A percentile compares a stretch with the other conserved stretches of the same genome.
Evolutionary conservation across 768 basidiomycete species (phyloP).

Genomic region (Termitomyces sp.): DNA sequence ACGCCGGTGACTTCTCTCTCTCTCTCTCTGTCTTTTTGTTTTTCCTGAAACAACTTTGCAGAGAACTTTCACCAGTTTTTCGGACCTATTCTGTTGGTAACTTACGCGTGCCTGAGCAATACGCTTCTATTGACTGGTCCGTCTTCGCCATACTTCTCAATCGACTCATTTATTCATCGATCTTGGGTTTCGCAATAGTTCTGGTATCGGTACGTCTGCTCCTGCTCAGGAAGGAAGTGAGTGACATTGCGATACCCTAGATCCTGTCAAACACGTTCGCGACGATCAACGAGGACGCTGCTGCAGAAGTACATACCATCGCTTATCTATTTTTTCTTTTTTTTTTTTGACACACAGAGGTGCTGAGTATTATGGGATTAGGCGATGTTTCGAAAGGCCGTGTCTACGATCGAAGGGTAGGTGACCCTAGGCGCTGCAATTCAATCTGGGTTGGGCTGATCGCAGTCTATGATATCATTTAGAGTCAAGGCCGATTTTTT

Average conservation of each 20-base stretch:
- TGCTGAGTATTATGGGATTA: slow-evolving; percentile 23
- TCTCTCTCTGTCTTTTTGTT: slow-evolving; percentile 28
- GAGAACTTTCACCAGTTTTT: slow-evolving; percentile 80
- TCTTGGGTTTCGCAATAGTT: slow-evolving; percentile 40
- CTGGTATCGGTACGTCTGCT: slow-evolving; percentile 62
- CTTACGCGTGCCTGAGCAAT: slow-evolving; percentile 88
- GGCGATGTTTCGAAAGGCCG: slow-evolving; percentile 94
- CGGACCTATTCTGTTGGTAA: slow-evolving; percentile 87
- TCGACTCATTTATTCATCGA: background rate
- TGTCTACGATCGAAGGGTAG: slow-evolving; percentile 91
- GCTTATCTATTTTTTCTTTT: no score
- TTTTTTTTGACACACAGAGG: no score
- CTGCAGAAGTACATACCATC: slow-evolving; percentile 78
- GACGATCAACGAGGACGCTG: slow-evolving; percentile 88
- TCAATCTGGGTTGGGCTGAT: no score
- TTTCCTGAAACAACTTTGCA: slow-evolving; percentile 22
- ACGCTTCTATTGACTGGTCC: slow-evolving; percentile 84
- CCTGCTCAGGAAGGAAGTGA: no score
- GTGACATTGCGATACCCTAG: no score
- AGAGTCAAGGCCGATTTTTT: slow-evolving; percentile 85
- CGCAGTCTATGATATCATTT: no score
- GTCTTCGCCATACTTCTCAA: slow-evolving; percentile 1
- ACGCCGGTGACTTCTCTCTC: slow-evolving; percentile 70
- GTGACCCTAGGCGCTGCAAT: no score
- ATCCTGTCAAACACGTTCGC: slow-evolving; percentile 96